Percentiles rank a stretch among this genome's conserved stretches.
These are phyloP conservation scores for Cinchona pubescens DNA, from an alignment of 257 asterid species.

Conservation along the genomic window DNA sequence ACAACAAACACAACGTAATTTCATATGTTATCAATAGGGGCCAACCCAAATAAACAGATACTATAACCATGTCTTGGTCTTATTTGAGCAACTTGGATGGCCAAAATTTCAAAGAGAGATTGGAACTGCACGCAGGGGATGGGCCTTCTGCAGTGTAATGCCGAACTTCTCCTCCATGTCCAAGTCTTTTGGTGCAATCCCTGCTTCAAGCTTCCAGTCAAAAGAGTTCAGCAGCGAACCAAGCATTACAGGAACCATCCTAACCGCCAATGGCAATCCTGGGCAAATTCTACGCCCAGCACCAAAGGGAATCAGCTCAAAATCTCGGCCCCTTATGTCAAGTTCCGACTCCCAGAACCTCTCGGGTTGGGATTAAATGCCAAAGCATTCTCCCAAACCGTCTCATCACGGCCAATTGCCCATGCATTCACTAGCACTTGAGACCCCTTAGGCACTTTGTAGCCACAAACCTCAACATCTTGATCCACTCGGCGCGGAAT, in stretches of 20 bases:
- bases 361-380: constrained; percentile 36
- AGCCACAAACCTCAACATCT: constrained; percentile 26
- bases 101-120: constrained; percentile 2
- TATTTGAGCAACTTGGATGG: background rate
- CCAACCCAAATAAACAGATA: background rate
- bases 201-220: constrained; percentile 35
- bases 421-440: constrained; percentile 33
- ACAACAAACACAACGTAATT: background rate
- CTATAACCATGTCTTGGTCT: background rate
- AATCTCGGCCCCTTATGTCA: constrained; percentile 31
- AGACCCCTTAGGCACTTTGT: constrained; percentile 17
- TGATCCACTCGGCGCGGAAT: constrained; percentile 27
- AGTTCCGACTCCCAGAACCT: constrained; percentile 27
- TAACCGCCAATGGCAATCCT: constrained; percentile 26
- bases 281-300: constrained; percentile 39
- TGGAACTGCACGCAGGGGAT: constrained; percentile 26
- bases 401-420: constrained; percentile 34
- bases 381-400: constrained; percentile 19
- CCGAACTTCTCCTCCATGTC: constrained; percentile 36
- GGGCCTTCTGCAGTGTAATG: constrained; percentile 27
- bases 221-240: constrained; percentile 29
- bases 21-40: background rate
- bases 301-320: constrained; percentile 37
- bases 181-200: constrained; percentile 24
- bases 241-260: constrained; percentile 27